Evolutionary conservation across 345 rosid genomes (phyloP).

Genomic region (Populus alba): DNA sequence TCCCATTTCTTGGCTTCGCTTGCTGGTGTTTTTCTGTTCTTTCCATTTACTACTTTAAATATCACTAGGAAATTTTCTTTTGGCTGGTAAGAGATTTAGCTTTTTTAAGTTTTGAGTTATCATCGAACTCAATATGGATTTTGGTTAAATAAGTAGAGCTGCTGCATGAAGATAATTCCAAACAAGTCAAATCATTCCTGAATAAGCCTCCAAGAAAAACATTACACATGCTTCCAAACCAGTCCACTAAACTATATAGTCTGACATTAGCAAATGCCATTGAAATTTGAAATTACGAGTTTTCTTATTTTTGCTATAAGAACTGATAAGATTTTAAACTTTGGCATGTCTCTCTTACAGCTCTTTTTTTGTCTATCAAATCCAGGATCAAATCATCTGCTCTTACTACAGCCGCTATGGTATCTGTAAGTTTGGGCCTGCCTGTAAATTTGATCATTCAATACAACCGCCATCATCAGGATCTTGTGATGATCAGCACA

Average conservation of each 20-base stretch:
- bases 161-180: not conserved
- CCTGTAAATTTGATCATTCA: slow-evolving; percentile 76
- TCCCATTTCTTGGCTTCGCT: not conserved
- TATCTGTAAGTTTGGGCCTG: slow-evolving; percentile 92
- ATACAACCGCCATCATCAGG: slow-evolving; percentile 37
- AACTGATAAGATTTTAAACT: not conserved
- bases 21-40: not conserved
- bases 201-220: not conserved
- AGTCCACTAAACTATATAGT: not conserved
- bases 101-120: not conserved
- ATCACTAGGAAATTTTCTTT: not conserved
- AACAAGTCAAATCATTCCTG: not conserved
- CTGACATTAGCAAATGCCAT: not conserved
- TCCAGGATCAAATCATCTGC: slow-evolving; percentile 75
- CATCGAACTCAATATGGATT: not conserved
- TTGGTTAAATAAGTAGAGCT: not conserved
- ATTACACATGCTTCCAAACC: not conserved
- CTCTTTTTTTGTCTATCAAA: not conserved
- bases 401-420: slow-evolving; percentile 86
- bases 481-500: slow-evolving; percentile 23
- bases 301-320: not conserved
- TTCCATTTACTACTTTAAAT: not conserved
- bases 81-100: not conserved
- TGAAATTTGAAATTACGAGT: not conserved
- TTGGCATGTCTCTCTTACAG: not conserved